Base-by-base conservation (phyloP, 2,329 filamentous ascomycete species). In the Myriosclerotinia scirpicola region DNA sequence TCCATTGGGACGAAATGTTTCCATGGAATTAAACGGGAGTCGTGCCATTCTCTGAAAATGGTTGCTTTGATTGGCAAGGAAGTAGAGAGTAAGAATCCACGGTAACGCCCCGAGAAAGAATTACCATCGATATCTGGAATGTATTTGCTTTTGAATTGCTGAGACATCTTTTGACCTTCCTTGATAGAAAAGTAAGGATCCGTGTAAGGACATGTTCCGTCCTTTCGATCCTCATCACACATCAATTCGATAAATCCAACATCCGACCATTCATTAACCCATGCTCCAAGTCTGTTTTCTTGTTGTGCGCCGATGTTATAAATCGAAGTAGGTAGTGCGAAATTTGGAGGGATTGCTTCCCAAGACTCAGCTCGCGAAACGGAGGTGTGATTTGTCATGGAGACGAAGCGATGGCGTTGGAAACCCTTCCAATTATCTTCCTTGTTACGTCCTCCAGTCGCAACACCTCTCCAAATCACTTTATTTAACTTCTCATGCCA, bases 1-100 rank as follows among this genome's bases (percentile, higher is more conserved):
- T 93, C 90, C 86, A 95, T 90, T 5, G 91, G 91, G 3, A 93
- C 88, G 72, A 92, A 94, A 77, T 95, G 91, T 73, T 87, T 86
- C 91, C 91, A 95, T 0, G 90, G 83, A 1, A 92, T 80, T 1
- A 95, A 80, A 1, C 91, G 83, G 55, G 83, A 84, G 75, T 93
- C 91, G 74, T 93, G 91, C 91, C 91, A 95, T 76, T 95, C 91
- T 11, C 85, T 83, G 79, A 88, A 95, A 40, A 94, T 80, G 0
- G 91, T 92, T 1, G 89, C 86, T 79, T 94, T 95, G 79, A 95
- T 85, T 0, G 90, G 90, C 5, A 93, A 77, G 2, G 84, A 87
- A 0, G 85, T 90, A 15, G 86, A 90, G 54, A 85, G 82, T 40
- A 94, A 79, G 76, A 93, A 92, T 0, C 84, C 86, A 3, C 88